Evolutionary conservation across 2,329 filamentous ascomycete genomes (phyloP).

Genomic region (Fusarium udum): DNA sequence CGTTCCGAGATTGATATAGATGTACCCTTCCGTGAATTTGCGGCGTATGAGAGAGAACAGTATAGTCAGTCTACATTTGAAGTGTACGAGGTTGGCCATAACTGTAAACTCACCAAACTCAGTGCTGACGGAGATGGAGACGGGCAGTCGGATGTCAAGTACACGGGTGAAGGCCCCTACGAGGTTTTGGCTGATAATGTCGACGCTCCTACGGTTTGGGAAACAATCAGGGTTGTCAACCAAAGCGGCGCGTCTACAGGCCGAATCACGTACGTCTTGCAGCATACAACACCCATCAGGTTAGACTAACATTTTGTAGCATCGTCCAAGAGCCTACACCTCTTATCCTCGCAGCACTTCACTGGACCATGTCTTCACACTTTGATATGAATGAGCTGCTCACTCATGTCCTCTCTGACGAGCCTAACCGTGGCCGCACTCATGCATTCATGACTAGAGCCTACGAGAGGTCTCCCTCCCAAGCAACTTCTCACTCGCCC

Average conservation of each 20-base stretch:
- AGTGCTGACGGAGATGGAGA: constrained; percentile 44
- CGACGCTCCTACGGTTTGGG: constrained; percentile 55
- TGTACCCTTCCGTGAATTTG: constrained; percentile 47
- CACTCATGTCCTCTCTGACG: constrained; percentile 61
- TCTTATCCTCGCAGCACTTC: constrained; percentile 66
- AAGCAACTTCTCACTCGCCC: constrained; percentile 23
- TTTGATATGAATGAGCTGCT: constrained; percentile 73
- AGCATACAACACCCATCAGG: no score
- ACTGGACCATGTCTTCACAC: constrained; percentile 64
- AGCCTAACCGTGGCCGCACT: constrained; percentile 54
- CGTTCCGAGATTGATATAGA: constrained; percentile 47
- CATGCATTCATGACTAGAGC: constrained; percentile 61
- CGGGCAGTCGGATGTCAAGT: constrained; percentile 38
- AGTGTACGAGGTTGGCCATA: constrained; percentile 63
- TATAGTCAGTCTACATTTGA: constrained; percentile 64
- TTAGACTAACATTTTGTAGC: constrained; percentile 43
- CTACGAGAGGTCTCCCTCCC: constrained; percentile 47
- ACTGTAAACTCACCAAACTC: constrained; percentile 52
- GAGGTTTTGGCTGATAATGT: constrained; percentile 45
- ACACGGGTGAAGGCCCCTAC: constrained; percentile 38
- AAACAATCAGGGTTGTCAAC: constrained; percentile 52
- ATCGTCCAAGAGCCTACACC: constrained; percentile 70
- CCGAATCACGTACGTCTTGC: constrained; percentile 62
- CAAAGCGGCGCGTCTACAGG: constrained; percentile 57
- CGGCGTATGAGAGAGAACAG: constrained; percentile 49